These are phyloP conservation scores for Viola odorata DNA, from an alignment of 345 rosid species.

Conservation along the genomic window DNA sequence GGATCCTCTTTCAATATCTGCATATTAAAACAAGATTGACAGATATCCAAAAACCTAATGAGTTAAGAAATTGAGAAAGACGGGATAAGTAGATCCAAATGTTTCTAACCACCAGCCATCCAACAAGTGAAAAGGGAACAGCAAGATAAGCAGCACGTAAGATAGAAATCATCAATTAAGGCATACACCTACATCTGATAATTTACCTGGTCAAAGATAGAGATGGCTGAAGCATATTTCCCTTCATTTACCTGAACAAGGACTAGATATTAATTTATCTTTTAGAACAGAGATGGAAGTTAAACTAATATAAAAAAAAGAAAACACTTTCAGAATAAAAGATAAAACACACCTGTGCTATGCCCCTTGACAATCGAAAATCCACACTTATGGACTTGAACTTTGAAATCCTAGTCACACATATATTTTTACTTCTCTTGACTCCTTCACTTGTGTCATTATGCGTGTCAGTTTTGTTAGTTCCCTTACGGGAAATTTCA, in stretches of 20 bases:
- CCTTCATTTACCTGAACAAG: conserved; percentile 90
- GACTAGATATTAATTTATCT: conserved; percentile 7
- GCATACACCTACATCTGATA: conserved; percentile 10
- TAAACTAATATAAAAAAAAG: conserved; percentile 1
- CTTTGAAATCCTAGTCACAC: conserved; percentile 62
- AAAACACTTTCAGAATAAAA: background rate
- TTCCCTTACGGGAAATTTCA: conserved; percentile 37
- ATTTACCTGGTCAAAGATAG: conserved; percentile 83
- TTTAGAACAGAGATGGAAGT: conserved; percentile 8
- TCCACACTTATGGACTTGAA: conserved; percentile 78
- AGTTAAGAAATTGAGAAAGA: too few relatives aligned
- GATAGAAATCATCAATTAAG: conserved; percentile 13
- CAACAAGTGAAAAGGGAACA: conserved; percentile 2
- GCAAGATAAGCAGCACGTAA: background rate
- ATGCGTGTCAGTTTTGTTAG: conserved; percentile 26
- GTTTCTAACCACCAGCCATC: background rate
- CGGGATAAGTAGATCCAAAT: conserved; percentile 7
- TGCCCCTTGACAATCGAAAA: conserved; percentile 93
- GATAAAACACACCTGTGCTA: conserved; percentile 61
- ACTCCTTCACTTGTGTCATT: conserved; percentile 36
- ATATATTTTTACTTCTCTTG: conserved; percentile 52
- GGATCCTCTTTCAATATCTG: conserved; percentile 90
- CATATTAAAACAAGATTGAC: background rate
- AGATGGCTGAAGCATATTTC: conserved; percentile 70
- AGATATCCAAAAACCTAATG: too few relatives aligned